These are phyloP conservation scores for Kazachstania viticola DNA, from an alignment of 805 yeast species.

Conservation along the genomic window DNA sequence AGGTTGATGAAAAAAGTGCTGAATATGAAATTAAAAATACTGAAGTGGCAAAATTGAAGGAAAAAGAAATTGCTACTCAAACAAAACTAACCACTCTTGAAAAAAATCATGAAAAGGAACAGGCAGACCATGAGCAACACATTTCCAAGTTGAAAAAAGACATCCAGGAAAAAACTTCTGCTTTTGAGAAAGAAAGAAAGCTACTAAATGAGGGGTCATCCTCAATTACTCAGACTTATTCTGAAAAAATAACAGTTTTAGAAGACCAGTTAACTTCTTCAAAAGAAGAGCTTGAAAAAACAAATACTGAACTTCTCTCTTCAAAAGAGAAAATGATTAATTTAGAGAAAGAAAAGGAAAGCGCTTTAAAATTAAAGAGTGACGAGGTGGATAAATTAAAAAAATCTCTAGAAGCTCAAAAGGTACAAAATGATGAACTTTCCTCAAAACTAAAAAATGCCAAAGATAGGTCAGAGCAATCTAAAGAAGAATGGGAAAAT, in stretches of 20 bases:
- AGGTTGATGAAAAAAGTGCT: background rate
- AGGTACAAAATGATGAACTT: background rate
- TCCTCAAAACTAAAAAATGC: slow-evolving; percentile 1
- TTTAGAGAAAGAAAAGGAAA: slow-evolving; percentile 3
- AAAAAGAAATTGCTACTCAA: background rate
- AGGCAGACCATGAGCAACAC: background rate
- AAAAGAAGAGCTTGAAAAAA: background rate
- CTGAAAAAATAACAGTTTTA: slow-evolving; percentile 16
- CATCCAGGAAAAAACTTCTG: slow-evolving; percentile 29
- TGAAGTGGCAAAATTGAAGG: background rate
- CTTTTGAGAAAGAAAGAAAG: slow-evolving; percentile 40
- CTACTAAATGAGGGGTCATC: slow-evolving; percentile 39
- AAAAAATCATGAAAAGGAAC: background rate
- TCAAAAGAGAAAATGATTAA: slow-evolving; percentile 1
- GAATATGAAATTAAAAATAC: background rate
- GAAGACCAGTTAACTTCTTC: slow-evolving; percentile 3
- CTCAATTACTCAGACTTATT: slow-evolving; percentile 35
- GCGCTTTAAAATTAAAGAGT: slow-evolving; percentile 3
- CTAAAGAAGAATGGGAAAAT: slow-evolving; percentile 2
- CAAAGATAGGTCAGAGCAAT: slow-evolving; percentile 1
- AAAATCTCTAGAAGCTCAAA: background rate
- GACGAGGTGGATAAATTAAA: slow-evolving; percentile 2
- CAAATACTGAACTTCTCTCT: background rate
- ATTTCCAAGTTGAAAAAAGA: background rate
- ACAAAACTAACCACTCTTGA: background rate